Conservation (phyloP, 306 rosid genomes). For the Pyrus pyrifolia region DNA sequence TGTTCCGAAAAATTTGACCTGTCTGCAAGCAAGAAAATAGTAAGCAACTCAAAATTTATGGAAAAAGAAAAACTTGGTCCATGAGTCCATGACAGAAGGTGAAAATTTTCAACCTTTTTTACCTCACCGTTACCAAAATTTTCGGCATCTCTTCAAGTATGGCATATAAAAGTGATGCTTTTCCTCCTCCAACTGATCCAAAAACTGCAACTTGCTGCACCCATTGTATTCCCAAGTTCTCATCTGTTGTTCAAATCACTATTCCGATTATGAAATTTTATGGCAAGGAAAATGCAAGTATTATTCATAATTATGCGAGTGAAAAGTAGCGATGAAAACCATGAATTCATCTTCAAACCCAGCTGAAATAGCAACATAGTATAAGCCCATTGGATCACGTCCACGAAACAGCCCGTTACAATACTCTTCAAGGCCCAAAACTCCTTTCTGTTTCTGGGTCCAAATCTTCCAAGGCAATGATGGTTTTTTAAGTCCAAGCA, state of each 20-base stretch:
- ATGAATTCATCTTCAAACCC: too few species aligned
- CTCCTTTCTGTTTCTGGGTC: not conserved
- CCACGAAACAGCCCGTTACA: not conserved
- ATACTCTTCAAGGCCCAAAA: not conserved
- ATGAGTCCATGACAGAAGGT: too few species aligned
- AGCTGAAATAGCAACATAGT: too few species aligned
- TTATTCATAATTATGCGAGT: too few species aligned
- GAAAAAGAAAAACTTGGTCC: constrained; percentile 8
- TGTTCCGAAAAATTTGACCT: constrained; percentile 50
- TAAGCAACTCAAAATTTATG: not conserved
- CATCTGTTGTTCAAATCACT: too few species aligned
- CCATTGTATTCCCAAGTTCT: too few species aligned
- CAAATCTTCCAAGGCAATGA: not conserved
- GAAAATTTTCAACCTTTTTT: not conserved
- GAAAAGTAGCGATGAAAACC: too few species aligned
- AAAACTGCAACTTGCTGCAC: constrained; percentile 52
- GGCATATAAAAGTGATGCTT: constrained; percentile 67
- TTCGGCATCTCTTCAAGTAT: constrained; percentile 65
- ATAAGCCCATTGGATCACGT: too few species aligned
- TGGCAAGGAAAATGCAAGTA: too few species aligned
- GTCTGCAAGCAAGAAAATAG: not conserved
- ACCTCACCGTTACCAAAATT: constrained; percentile 58
- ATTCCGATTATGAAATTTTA: too few species aligned
- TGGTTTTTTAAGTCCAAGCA: too few species aligned
- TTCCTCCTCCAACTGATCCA: constrained; percentile 80